Base-by-base conservation (phyloP, 2,329 filamentous ascomycete genomes). In the Venturia asperata region DNA sequence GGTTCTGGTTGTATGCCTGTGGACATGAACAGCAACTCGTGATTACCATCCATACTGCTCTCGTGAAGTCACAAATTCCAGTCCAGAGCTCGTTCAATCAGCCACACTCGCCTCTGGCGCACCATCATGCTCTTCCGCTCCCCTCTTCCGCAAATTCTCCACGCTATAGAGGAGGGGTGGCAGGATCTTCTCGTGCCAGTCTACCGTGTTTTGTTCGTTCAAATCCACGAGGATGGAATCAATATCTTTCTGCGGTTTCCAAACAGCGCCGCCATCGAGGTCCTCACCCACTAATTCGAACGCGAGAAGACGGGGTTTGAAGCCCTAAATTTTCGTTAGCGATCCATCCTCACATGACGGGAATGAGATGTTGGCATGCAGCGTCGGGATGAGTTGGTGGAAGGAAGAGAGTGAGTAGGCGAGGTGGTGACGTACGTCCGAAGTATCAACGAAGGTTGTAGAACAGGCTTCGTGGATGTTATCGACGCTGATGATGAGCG, bases 401-500 rank as follows among this genome's bases (percentile, higher is more conserved):
- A 34, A 34, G 30, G 6, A 6, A 34, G 30, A 3, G 30, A 34
- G 30, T 34, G 30, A 34, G 30, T 3, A 3, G 3, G 30, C 6
- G 30, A 34, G 30, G 30, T 34, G 3, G 42, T 66, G 34, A 45
- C 71, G 71, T 71, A 76, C 74, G 67, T 70, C 68, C 45, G 72
- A 68, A 13, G 67, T 70, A 17, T 72, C 72, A 49, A 70, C 74
- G 61, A 75, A 72, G 41, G 77, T 77, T 4, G 76, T 82, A n/a
- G 82, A 84, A 17, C 78, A 77, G 42, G 79, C 70, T 63, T 80
- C 74, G 68, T 84, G 82, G 64, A 83, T 71, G 47, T 77, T 78
- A 70, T 87, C 85, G 61, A 85, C 74, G 0, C 84, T 83, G 45
- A 85, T 76, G 30, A 83, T 63, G 55, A 80, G 68, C 7, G 70